Conservation (phyloP, 2,329 filamentous ascomycete genomes). For the Mycogone perniciosa region DNA sequence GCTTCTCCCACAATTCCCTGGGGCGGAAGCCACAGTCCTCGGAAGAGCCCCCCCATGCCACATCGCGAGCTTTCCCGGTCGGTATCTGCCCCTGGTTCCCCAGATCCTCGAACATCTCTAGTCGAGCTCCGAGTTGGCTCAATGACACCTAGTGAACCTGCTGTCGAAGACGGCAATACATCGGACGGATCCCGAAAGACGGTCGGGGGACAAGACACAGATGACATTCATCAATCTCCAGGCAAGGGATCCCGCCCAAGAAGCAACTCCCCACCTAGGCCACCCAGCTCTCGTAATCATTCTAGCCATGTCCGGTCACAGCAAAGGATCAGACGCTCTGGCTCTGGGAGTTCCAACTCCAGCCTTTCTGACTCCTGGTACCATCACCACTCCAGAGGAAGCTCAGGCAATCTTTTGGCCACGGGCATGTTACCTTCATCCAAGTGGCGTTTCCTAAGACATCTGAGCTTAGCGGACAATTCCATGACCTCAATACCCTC, state of each 20-base stretch:
- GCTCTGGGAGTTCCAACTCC: slow-evolving; percentile 89
- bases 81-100: slow-evolving; percentile 60
- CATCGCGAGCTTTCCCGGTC: slow-evolving; percentile 63
- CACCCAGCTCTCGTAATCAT: slow-evolving; percentile 66
- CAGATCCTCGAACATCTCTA: slow-evolving; percentile 41
- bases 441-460: slow-evolving; percentile 92
- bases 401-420: slow-evolving; percentile 69
- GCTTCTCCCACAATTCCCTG: slow-evolving; percentile 71
- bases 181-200: slow-evolving; percentile 33
- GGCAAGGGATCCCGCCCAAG: slow-evolving; percentile 49
- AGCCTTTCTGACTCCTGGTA: slow-evolving; percentile 60
- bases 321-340: slow-evolving; percentile 75
- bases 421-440: slow-evolving; percentile 68
- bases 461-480: slow-evolving; percentile 89
- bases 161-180: slow-evolving; percentile 35
- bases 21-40: slow-evolving; percentile 50
- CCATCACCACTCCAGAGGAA: slow-evolving; percentile 54
- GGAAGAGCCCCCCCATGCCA: slow-evolving; percentile 56
- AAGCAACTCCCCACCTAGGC: slow-evolving; percentile 77
- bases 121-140: slow-evolving; percentile 54
- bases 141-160: slow-evolving; percentile 46
- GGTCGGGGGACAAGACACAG: slow-evolving; percentile 40
- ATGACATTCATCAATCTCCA: slow-evolving; percentile 38
- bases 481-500: slow-evolving; percentile 73
- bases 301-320: slow-evolving; percentile 60